Base-by-base conservation (phyloP, 257 asterid genomes). In the Solanum gracilifrons region DNA sequence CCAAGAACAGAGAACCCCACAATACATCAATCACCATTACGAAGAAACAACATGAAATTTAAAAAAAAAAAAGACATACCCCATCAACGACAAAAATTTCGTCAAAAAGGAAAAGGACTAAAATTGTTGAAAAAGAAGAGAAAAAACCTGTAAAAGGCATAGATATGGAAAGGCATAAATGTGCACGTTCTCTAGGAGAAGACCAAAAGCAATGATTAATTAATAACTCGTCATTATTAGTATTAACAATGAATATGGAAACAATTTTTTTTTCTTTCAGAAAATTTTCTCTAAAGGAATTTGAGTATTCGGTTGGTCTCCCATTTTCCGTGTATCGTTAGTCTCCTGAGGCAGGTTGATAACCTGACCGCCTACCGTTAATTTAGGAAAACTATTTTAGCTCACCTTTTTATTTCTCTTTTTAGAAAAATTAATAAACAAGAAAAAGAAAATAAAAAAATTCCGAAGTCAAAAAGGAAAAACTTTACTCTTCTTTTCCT, bases 301-400 rank as follows among this genome's bases (percentile, higher is more conserved):
- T 71, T 76, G 25, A 32, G 13, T 82, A 72, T 66, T 84, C 32
- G 66, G 69, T 88, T 74, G 86, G 82, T 51, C 90, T 93, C 66
- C 88, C 88, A 90, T 87, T 86, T 90, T 90, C 92, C 92, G 87
- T 87, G 88, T 88, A 86, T 89, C 87, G 87, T 90, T 91, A 89
- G 92, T 88, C 87, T 90, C 90, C 95, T 89, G 84, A 71, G 89
- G 90, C 68, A 89, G 90, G 90, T 90, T 84, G 76, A 89, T 79
- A 87, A 76, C 87, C 87, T 88, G 88, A 88, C 85, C 85, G 85
- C 82, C 85, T 83, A 87, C 94, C 96, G 88, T 86, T 87, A 90
- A 90, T 90, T 77, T 87, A 90, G 96, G 96, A 77, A 6, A 51
- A 39, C 2, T 72, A 9, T 68, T 39, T 31, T 27, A 41, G 9